These are phyloP conservation scores for Hyphopichia buzzinii DNA, from an alignment of 1,139 yeast species.

Conservation along the genomic window DNA sequence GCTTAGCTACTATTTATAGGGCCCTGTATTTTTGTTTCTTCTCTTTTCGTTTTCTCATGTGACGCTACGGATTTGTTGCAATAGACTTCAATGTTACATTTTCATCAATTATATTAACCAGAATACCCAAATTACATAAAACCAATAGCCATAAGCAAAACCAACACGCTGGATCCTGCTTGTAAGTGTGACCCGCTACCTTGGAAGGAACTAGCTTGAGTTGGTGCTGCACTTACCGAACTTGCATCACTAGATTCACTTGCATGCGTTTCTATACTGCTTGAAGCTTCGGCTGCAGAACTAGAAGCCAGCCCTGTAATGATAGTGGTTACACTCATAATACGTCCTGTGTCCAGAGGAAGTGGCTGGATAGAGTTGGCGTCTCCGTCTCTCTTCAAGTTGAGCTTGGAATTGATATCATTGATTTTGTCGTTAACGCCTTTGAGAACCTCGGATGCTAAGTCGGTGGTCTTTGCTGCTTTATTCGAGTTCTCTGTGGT, in stretches of 20 bases:
- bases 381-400: neutral
- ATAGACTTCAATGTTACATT: too few species aligned
- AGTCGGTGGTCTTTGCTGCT: too few species aligned
- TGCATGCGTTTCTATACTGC: too few species aligned
- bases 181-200: neutral
- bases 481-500: too few species aligned
- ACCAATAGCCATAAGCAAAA: neutral
- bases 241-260: too few species aligned
- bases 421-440: neutral
- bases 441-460: neutral
- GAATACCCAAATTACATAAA: neutral
- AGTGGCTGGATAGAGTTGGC: neutral
- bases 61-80: too few species aligned
- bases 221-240: neutral
- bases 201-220: neutral
- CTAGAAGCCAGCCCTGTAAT: neutral
- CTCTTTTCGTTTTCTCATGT: too few species aligned
- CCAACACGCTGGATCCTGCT: neutral
- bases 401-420: neutral
- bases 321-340: neutral
- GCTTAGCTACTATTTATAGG: too few species aligned
- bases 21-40: too few species aligned
- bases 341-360: neutral
- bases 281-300: neutral
- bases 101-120: too few species aligned